Evolutionary conservation across 768 basidiomycete species (phyloP).

Genomic region (Serendipita sp.): DNA sequence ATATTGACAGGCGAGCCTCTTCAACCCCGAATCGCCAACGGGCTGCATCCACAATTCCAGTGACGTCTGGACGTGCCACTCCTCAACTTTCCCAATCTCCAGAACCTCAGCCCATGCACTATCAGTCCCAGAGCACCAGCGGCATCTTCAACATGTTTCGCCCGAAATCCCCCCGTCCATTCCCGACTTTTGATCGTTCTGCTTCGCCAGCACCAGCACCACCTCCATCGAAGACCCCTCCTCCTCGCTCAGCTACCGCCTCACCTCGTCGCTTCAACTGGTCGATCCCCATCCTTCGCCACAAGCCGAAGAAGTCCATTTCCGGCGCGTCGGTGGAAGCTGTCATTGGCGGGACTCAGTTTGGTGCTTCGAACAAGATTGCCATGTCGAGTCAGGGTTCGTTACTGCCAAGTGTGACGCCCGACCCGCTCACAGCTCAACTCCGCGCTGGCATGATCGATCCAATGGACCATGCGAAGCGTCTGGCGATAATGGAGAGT

Average conservation of each 20-base stretch:
- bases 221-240: slow-evolving; percentile 2
- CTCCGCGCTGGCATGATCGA: neutral
- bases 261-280: slow-evolving; percentile 1
- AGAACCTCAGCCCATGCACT: neutral
- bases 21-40: neutral
- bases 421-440: neutral
- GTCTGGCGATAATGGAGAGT: neutral
- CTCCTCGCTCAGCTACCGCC: neutral
- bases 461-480: neutral
- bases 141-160: slow-evolving; percentile 4
- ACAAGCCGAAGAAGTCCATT: slow-evolving; percentile 4
- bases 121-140: neutral
- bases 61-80: neutral
- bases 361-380: neutral
- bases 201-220: neutral
- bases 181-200: slow-evolving; percentile 1
- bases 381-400: slow-evolving; percentile 4
- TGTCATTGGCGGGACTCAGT: neutral
- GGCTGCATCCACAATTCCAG: neutral
- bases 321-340: slow-evolving; percentile 2
- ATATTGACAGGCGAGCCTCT: neutral
- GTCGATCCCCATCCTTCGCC: neutral
- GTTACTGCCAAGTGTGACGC: neutral
- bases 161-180: neutral
- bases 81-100: neutral